Base-by-base conservation (phyloP, 495 filamentous ascomycete genomes). In the Penicillium bialowiezense region DNA sequence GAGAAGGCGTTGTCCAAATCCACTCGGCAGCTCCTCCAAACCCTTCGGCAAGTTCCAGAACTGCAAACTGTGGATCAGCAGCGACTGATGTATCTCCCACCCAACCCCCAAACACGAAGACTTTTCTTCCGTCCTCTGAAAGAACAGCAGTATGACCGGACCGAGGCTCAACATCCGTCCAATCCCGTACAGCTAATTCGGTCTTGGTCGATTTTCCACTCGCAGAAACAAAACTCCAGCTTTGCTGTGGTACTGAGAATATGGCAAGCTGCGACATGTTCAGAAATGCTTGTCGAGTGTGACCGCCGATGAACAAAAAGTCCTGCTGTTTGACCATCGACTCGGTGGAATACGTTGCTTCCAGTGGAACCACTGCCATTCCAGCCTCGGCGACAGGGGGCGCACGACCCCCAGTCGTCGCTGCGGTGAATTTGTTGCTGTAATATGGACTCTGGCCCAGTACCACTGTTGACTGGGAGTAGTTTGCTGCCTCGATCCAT, bases 241-340 rank as follows among this genome's bases (percentile, higher is more conserved):
- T 87, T 54, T 88, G 83, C 54, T 95, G 85, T 3, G 92, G 92
- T 14, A 95, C 72, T 20, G 81, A 89, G 72, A 91, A 96, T 1
- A 97, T 69, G 0, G 92, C 92, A 7, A 92, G 79, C 50, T 90
- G 87, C 26, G 87, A 90, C 87, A 95, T 96, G 62, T 96, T 95
- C 61, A 96, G 82, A 55, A 96, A 97, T 0, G 90, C 92, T 12
- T 72, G 57, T 52, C 81, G 73, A 0, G 91, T 96, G 62, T 97
- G 89, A 0, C 92, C 92, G 10, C 91, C 92, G 33, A 97, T 71
- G 12, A 97, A 69, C 6, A 97, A 82, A 43, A 87, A 91, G 43
- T 83, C 83, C 41, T 84, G 84, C 59, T 90, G 83, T 58, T 70
- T 69, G n/a, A 72, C 76, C 5, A 60, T 69, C 3, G 70, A 68